Base-by-base conservation (phyloP, 2,329 filamentous ascomycete species). In the Stagonosporopsis rhizophila region DNA sequence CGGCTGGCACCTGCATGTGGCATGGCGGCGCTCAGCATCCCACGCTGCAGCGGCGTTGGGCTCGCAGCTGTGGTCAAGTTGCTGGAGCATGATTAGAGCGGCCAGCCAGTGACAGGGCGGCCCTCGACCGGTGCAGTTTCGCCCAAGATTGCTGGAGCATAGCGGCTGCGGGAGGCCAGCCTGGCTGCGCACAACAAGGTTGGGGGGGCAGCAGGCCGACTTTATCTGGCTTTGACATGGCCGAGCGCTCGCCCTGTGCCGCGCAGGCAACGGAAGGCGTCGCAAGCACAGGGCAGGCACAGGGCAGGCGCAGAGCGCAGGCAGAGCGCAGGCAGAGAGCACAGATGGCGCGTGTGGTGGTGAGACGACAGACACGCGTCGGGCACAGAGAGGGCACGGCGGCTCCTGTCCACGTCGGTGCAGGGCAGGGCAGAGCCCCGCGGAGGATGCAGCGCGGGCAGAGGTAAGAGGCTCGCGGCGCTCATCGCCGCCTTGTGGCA, bases 81-180 rank as follows among this genome's bases (percentile, higher is more conserved):
- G 61, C 55, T 53, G 42, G 50, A 35, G 50, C 40, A 40, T 35
- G 22, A 30, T 32, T 32, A 25, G 45, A 54, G 51, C 39, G 34
- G 45, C 44, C 58, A 59, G 60, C 60, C 57, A 66, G 56, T 66
- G 51, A 52, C 56, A 61, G 56, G n/a, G 35, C 59, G 22, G 32
- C 42, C 52, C 52, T 56, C 35, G 25, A 39, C 58, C 44, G 57
- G 53, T 44, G 41, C 53, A 46, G 58, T 30, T 27, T 49, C 44
- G 56, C 51, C 60, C 40, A 52, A 32, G 65, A 63, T 64, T 47
- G 59, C 56, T 63, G 59, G 50, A 55, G 48, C 52, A 52, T 57
- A 58, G 64, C 62, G 60, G 65, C 60, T 60, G 61, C 59, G 53
- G 60, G 56, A 59, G 60, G 55, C 59, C 63, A 61, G 52, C 58